Evolutionary conservation across 2,329 filamentous ascomycete genomes (phyloP).

Genomic region (Fusarium poae): DNA sequence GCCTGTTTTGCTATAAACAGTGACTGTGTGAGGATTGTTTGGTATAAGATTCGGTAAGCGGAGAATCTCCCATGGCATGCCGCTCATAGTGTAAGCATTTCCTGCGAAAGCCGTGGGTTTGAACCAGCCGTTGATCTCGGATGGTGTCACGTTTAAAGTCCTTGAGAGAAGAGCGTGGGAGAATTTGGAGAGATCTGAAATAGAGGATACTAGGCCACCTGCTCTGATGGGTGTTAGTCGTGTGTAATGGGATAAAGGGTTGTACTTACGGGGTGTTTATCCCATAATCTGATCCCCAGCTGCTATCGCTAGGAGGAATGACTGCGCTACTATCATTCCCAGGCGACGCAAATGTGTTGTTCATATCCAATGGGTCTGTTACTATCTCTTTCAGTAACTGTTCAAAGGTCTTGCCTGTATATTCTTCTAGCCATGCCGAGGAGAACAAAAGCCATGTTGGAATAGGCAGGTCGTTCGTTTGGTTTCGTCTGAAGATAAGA

Average conservation of each 20-base stretch:
- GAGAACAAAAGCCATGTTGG: constrained; percentile 57
- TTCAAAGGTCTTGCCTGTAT: constrained; percentile 50
- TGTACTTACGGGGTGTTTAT: constrained; percentile 51
- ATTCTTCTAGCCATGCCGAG: constrained; percentile 53
- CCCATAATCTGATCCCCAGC: constrained; percentile 54
- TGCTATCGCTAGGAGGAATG: constrained; percentile 51
- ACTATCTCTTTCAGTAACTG: constrained; percentile 44
- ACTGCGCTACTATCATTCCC: constrained; percentile 50
- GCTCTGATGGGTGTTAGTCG: constrained; percentile 40
- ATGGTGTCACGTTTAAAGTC: constrained; percentile 42
- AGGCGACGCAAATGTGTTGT: constrained; percentile 47
- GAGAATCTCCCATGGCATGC: constrained; percentile 56
- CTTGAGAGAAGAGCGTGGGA: constrained; percentile 49
- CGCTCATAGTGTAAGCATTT: constrained; percentile 50
- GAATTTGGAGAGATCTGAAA: constrained; percentile 52
- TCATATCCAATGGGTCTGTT: constrained; percentile 33
- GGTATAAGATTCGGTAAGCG: constrained; percentile 47
- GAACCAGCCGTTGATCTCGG: constrained; percentile 52
- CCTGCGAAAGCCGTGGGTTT: constrained; percentile 53
- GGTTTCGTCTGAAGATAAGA: constrained; percentile 50
- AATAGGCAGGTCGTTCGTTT: constrained; percentile 56
- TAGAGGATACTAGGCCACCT: constrained; percentile 54
- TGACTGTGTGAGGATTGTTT: constrained; percentile 49
- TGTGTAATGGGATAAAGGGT: fast-evolving
- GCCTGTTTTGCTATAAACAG: constrained; percentile 54